phyloP scores from a whole-genome alignment of 768 basidiomycete species.

The Coprinopsis sp. region DNA sequence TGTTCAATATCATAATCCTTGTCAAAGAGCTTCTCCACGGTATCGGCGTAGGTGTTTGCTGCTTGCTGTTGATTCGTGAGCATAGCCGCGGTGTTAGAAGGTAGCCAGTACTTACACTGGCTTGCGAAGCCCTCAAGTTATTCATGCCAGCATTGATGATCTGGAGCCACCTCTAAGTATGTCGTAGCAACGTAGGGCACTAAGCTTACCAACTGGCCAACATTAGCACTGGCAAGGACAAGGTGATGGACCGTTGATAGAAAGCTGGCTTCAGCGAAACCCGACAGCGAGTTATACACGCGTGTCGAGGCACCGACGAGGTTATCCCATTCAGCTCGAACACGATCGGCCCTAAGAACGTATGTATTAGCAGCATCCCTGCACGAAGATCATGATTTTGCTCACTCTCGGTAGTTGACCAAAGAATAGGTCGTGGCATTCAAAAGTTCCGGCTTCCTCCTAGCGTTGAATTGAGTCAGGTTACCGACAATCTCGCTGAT shows the following conservation, averaged over 20 bases:
- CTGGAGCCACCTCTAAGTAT: constrained; percentile 13
- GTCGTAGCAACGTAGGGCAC: neutral
- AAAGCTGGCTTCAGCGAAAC: constrained; percentile 50
- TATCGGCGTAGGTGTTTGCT: constrained; percentile 52
- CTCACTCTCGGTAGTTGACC: constrained; percentile 66
- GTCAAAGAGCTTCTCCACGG: constrained; percentile 54
- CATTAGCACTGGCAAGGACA: constrained; percentile 51
- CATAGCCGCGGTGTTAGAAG: neutral
- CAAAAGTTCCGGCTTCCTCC: constrained; percentile 63
- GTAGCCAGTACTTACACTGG: constrained; percentile 29
- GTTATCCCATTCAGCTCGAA: constrained; percentile 46
- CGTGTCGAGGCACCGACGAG: constrained; percentile 45
- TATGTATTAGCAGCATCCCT: neutral
- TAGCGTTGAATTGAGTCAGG: constrained; percentile 50
- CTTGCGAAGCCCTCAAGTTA: constrained; percentile 60
- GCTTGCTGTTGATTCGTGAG: constrained; percentile 32
- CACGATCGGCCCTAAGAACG: constrained; percentile 48
- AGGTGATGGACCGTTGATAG: constrained; percentile 70
- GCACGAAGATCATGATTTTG: constrained; percentile 3
- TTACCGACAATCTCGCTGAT: constrained; percentile 53
- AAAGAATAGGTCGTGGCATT: constrained; percentile 60
- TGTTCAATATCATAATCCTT: constrained; percentile 57
- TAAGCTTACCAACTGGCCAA: constrained; percentile 43
- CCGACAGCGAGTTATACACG: constrained; percentile 50
- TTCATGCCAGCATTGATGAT: constrained; percentile 56